phyloP scores from a whole-genome alignment of 1,284 basidiomycete genomes.

The Naganishia albida region DNA sequence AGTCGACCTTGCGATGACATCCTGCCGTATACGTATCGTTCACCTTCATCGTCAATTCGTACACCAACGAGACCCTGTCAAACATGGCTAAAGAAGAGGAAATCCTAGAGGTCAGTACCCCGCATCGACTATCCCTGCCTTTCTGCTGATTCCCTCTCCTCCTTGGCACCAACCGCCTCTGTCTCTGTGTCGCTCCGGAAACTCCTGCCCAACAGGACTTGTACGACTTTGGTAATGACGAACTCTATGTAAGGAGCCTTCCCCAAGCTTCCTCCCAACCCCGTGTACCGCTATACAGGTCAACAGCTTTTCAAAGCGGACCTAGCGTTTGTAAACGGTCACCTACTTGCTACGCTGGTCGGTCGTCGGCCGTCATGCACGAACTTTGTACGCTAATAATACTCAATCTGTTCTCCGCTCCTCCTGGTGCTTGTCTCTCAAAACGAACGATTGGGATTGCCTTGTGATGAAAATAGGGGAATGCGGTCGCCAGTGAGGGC shows the following conservation, averaged over 20 bases:
- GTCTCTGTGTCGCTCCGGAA: background rate
- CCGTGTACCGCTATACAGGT: constrained; percentile 16
- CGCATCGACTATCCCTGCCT: background rate
- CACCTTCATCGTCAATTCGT: background rate
- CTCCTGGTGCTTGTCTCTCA: background rate
- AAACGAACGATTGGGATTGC: constrained; percentile 2
- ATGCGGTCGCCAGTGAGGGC: constrained; percentile 13
- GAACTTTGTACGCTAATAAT: constrained; percentile 28
- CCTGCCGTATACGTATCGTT: background rate
- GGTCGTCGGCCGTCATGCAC: constrained; percentile 12
- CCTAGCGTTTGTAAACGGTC: constrained; percentile 22
- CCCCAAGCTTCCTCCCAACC: constrained; percentile 18
- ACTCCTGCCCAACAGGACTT: constrained; percentile 24
- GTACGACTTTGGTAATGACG: constrained; percentile 34
- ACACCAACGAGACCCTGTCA: background rate
- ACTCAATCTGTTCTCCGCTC: constrained; percentile 9
- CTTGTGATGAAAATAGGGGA: constrained; percentile 4
- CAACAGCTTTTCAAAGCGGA: constrained; percentile 10
- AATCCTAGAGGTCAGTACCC: constrained; percentile 25
- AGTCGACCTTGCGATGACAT: background rate
- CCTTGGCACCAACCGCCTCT: background rate
- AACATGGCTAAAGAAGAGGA: constrained; percentile 26
- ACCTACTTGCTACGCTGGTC: constrained; percentile 15
- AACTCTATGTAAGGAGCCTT: constrained; percentile 26
- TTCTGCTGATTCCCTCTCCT: background rate